A percentile compares a stretch with the other conserved stretches of the same genome.
Conservation (phyloP, 768 basidiomycete genomes). For the Trametopsis cervina region DNA sequence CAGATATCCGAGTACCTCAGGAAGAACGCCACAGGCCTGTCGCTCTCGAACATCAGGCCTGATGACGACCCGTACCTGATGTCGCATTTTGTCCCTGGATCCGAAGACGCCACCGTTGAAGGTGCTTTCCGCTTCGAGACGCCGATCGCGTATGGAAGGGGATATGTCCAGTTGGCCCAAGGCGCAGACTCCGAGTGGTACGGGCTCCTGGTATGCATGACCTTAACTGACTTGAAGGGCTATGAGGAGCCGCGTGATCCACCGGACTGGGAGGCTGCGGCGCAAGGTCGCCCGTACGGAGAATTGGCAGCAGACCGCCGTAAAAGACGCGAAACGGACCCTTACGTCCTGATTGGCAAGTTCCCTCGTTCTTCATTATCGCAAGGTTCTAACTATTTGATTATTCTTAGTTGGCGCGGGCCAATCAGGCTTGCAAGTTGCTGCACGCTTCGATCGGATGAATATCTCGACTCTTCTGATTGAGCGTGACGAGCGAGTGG, state of each 20-base stretch:
- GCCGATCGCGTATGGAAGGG: conserved; percentile 25
- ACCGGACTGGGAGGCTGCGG: conserved; percentile 30
- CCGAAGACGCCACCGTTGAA: conserved; percentile 24
- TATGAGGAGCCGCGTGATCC: conserved; percentile 27
- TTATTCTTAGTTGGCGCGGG: conserved; percentile 34
- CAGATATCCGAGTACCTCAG: conserved; percentile 26
- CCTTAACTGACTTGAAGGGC: conserved; percentile 27
- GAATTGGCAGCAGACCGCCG: conserved; percentile 29
- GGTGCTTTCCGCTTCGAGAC: conserved; percentile 34
- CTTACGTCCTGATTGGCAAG: conserved; percentile 34
- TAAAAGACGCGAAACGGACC: conserved; percentile 30
- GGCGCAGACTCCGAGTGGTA: conserved; percentile 24
- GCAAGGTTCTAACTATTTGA: not conserved
- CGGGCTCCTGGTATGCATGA: conserved; percentile 29
- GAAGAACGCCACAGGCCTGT: conserved; percentile 11
- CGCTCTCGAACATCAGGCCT: conserved; percentile 20
- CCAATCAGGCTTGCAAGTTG: conserved; percentile 36
- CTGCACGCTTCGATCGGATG: conserved; percentile 36
- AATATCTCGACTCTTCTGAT: conserved; percentile 32
- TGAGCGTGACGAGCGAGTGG: conserved; percentile 28
- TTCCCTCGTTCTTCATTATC: not conserved
- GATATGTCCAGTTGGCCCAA: conserved; percentile 28
- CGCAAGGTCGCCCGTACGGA: conserved; percentile 29
- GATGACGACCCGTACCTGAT: conserved; percentile 18
- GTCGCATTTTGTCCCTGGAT: conserved; percentile 9